Conservation (phyloP, 805 yeast species). For the Sugiyamaella smithiae region DNA sequence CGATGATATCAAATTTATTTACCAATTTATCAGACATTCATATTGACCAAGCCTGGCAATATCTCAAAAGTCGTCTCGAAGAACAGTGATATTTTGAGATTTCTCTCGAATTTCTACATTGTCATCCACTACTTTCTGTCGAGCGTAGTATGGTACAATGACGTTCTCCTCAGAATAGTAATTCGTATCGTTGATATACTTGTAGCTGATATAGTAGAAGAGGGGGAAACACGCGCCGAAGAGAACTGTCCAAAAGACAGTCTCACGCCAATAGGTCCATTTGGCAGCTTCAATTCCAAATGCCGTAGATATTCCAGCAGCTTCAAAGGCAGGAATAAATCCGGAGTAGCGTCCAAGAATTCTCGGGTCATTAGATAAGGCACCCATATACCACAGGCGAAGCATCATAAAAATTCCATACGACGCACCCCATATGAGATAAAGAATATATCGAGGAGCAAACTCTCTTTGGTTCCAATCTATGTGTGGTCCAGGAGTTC, state of each 20-base stretch:
- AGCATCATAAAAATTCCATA: not conserved
- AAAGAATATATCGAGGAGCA: not conserved
- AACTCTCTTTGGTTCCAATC: not conserved
- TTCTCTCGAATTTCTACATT: not conserved
- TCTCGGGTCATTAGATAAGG: not conserved
- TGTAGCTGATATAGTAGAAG: not conserved
- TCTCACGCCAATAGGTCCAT: not conserved
- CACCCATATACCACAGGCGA: not conserved
- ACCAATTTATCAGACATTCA: too few relatives aligned
- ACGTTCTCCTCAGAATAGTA: not conserved
- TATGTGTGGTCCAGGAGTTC: not conserved
- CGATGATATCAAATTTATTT: too few relatives aligned
- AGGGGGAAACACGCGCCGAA: not conserved
- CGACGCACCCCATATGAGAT: not conserved
- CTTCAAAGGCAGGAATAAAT: not conserved
- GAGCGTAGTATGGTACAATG: not conserved
- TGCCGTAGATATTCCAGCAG: not conserved
- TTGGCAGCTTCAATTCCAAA: not conserved
- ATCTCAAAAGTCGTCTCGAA: not conserved
- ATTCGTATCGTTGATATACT: not conserved
- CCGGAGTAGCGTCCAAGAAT: not conserved
- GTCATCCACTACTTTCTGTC: not conserved
- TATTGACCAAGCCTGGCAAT: too few relatives aligned
- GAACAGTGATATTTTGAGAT: not conserved
- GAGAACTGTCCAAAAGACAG: not conserved